A percentile compares a stretch with the other conserved stretches of the same genome.
Evolutionary conservation across 495 filamentous ascomycete species (phyloP).

Genomic region (Trichoderma orchidacearum): DNA sequence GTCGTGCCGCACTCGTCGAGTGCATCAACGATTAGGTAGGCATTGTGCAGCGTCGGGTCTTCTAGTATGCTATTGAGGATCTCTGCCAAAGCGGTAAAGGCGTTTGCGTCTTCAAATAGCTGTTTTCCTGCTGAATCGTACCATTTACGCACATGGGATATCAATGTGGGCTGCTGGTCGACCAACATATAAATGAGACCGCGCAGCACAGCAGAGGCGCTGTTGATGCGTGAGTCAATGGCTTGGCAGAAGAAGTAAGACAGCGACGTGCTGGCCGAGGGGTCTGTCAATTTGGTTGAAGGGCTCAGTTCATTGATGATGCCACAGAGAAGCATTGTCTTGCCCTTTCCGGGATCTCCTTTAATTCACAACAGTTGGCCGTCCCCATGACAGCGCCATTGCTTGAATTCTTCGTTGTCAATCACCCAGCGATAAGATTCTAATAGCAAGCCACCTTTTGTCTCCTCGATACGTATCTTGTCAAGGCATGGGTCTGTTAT

Average conservation of each 20-base stretch:
- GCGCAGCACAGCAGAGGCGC: conserved; percentile 23
- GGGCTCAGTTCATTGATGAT: conserved; percentile 20
- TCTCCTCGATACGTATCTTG: conserved; percentile 22
- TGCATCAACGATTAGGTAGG: conserved; percentile 22
- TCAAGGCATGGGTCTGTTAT: conserved; percentile 19
- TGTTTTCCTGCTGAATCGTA: conserved; percentile 12
- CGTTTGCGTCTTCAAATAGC: conserved; percentile 19
- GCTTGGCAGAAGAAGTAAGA: conserved; percentile 34
- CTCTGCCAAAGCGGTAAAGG: conserved; percentile 12
- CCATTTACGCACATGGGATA: conserved; percentile 14
- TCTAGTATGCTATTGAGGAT: conserved; percentile 19
- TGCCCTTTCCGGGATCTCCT: conserved; percentile 27
- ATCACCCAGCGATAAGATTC: conserved; percentile 33
- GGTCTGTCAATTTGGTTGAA: background rate
- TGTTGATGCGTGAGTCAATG: conserved; percentile 19
- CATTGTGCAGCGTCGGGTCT: conserved; percentile 7
- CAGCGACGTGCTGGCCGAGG: conserved; percentile 6
- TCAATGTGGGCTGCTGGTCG: conserved; percentile 16
- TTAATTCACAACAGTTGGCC: conserved; percentile 21
- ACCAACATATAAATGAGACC: conserved; percentile 26
- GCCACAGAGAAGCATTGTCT: conserved; percentile 34
- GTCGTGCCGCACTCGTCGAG: background rate
- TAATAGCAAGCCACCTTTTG: conserved; percentile 24
- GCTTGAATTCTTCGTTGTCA: conserved; percentile 18
- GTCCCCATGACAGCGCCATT: conserved; percentile 5